Evolutionary conservation across 768 basidiomycete genomes (phyloP).

Genomic region (Agrocybe chaxingu): DNA sequence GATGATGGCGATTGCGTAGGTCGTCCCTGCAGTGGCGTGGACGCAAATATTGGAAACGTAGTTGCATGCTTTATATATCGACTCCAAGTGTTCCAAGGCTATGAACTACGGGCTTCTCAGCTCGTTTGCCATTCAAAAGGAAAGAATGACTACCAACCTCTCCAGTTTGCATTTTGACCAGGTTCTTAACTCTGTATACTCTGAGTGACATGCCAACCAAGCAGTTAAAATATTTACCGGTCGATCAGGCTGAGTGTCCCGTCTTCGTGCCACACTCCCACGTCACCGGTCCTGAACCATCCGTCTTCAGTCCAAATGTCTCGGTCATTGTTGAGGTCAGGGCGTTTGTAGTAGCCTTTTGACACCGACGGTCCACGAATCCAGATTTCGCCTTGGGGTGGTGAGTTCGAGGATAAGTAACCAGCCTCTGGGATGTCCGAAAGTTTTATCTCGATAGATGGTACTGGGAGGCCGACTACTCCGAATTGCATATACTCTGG

Average conservation of each 20-base stretch:
- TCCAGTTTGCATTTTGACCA: constrained; percentile 79
- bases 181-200: constrained; percentile 61
- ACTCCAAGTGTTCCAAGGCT: constrained; percentile 85
- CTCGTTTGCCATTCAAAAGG: neutral
- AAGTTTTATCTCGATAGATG: constrained; percentile 81
- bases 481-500: constrained; percentile 68
- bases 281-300: constrained; percentile 87
- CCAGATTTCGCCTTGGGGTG: constrained; percentile 81
- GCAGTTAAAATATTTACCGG: constrained; percentile 33
- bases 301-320: constrained; percentile 78
- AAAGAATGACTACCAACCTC: constrained; percentile 41
- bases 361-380: constrained; percentile 80
- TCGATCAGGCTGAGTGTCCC: constrained; percentile 85
- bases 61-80: constrained; percentile 82
- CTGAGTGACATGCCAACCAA: neutral
- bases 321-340: constrained; percentile 77
- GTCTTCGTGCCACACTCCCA: constrained; percentile 86
- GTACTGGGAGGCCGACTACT: constrained; percentile 71
- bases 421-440: constrained; percentile 73
- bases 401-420: constrained; percentile 63
- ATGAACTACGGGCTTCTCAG: constrained; percentile 55
- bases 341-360: constrained; percentile 82
- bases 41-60: constrained; percentile 81
- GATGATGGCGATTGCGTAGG: constrained; percentile 80
- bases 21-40: constrained; percentile 69